phyloP scores from a whole-genome alignment of 1,284 basidiomycete genomes.

The Meira nashicola region DNA sequence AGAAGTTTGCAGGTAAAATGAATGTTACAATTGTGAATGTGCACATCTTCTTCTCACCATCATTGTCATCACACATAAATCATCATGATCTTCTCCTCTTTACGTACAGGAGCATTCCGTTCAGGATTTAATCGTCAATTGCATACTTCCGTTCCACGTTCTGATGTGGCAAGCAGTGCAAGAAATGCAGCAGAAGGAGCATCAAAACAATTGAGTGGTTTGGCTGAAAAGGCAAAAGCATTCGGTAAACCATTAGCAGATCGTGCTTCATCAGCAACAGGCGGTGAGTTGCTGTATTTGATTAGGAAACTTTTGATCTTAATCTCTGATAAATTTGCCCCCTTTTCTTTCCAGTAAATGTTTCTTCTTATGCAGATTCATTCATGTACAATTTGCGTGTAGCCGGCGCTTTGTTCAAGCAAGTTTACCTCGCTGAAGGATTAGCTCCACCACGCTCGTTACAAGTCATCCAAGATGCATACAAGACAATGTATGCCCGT shows the following conservation, averaged over 20 bases:
- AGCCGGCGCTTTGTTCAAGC: conserved; percentile 75
- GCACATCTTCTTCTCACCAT: too few species aligned
- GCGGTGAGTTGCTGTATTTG: conserved; percentile 28
- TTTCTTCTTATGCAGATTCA: conserved; percentile 27
- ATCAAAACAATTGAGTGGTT: conserved; percentile 23
- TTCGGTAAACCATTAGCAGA: conserved; percentile 36
- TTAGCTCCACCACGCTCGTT: conserved; percentile 74
- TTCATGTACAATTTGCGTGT: conserved; percentile 59
- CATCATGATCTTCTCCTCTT: conserved; percentile 4
- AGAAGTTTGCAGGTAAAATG: too few species aligned
- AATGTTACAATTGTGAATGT: too few species aligned
- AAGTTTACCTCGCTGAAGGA: conserved; percentile 82
- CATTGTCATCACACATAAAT: background rate
- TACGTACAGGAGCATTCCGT: background rate
- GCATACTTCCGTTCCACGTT: background rate
- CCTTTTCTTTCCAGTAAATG: conserved; percentile 8
- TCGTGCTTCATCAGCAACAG: conserved; percentile 34
- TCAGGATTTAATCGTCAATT: background rate
- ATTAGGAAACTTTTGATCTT: conserved; percentile 3
- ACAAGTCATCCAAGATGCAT: conserved; percentile 64
- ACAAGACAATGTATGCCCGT: conserved; percentile 68
- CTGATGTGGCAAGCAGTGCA: background rate
- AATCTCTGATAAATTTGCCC: background rate
- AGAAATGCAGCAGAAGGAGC: conserved; percentile 10
- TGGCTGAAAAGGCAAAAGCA: conserved; percentile 37